Conservation (phyloP, 108 stramenopile species). For the Cyclotella cryptica region DNA sequence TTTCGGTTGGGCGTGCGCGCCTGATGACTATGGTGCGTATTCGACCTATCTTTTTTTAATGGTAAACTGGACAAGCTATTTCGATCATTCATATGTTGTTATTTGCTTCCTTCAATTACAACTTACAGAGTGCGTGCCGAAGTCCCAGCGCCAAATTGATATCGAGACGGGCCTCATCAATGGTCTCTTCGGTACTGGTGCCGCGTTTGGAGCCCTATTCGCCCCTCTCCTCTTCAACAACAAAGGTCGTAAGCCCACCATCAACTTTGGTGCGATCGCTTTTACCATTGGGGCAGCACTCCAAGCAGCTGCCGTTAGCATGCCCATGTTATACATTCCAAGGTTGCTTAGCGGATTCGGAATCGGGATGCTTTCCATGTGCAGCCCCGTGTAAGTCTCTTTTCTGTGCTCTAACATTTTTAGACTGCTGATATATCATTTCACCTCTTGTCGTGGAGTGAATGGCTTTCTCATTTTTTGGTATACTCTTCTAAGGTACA, state of each 20-base stretch:
- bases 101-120: background rate
- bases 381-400: constrained; percentile 6
- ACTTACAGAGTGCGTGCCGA: background rate
- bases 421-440: too few relatives aligned
- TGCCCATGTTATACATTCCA: constrained; percentile 10
- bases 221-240: background rate
- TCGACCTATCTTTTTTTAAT: background rate
- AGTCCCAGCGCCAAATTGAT: constrained; percentile 5
- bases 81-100: background rate
- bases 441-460: too few relatives aligned
- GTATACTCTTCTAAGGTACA: constrained; percentile 40
- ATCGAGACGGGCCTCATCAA: constrained; percentile 5
- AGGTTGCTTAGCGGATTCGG: constrained; percentile 12
- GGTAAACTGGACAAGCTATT: background rate
- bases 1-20: constrained; percentile 2
- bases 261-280: background rate
- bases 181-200: constrained; percentile 1
- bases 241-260: constrained; percentile 9
- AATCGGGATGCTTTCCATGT: constrained; percentile 10
- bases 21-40: constrained; percentile 5
- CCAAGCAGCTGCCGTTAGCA: constrained; percentile 1
- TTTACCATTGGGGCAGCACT: constrained; percentile 4
- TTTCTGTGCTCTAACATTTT: background rate
- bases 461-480: too few relatives aligned
- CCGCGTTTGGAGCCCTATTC: constrained; percentile 4